Base-by-base conservation (phyloP, 2,329 filamentous ascomycete genomes). In the Diaporthe destruens region DNA sequence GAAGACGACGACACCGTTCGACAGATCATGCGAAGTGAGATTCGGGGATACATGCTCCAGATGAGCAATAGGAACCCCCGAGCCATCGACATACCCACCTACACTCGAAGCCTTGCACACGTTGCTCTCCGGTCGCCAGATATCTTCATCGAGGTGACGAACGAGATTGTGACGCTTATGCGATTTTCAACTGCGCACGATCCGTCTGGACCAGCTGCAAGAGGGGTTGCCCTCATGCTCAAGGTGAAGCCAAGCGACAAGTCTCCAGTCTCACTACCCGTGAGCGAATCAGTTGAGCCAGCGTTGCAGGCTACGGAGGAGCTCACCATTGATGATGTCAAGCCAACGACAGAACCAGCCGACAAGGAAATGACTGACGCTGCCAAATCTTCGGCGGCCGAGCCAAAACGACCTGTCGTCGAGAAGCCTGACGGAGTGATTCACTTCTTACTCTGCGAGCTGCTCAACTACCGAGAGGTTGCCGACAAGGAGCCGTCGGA, bases 391-490 rank as follows among this genome's bases (percentile, higher is more conserved):
- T 76, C 86, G 4, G 77, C 84, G 0, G 80, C 84, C 47, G 95
- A 98, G 74, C 83, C 90, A 53, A 98, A 97, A 82, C 87, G 93
- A 11, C 96, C 96, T 1, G 87, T 95, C 16, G 91, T 98, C 7
- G 95, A 98, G 81, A 95, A 96, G 75, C 94, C 96, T 0, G 96
- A 98, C 81, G 96, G 96, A 5, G 94, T 99, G 4, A 92, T 99
- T 72, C 94, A 98, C 79, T 99, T 98, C 82, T 87, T 99, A 29
- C 90, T 99, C 6, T 97, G 94, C 72, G 96, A 99, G 81, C 86
- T 99, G 57, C 87, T 98, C 71, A 95, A 94, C 66, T 98, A 97
- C 83, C 93, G 93, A 78, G 95, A 98, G 79, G 94, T 98, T 6
- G 94, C 97, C 49, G 96, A 98, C 78, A 95, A 93, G 78, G 92